Conservation (phyloP, 495 filamentous ascomycete genomes). For the Aspergillus mulundensis region DNA sequence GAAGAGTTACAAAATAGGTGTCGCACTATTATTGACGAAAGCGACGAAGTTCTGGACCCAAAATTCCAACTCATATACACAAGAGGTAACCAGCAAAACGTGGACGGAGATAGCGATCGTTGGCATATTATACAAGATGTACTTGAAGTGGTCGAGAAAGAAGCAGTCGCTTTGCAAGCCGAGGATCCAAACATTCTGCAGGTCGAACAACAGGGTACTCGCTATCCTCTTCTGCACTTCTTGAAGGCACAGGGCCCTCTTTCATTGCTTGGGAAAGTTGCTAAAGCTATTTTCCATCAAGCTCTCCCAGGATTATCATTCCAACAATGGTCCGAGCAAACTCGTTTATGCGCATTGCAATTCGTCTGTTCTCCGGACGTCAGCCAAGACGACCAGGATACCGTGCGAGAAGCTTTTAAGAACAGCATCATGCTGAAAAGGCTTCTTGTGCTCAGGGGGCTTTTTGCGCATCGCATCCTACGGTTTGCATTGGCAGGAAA, state of each 20-base stretch:
- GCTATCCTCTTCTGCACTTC: conserved; percentile 3
- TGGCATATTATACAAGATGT: conserved; percentile 56
- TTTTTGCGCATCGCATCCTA: conserved; percentile 56
- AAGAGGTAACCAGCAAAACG: conserved; percentile 48
- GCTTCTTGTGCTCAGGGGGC: conserved; percentile 52
- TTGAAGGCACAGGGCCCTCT: neutral
- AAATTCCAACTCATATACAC: conserved; percentile 64
- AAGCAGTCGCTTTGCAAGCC: conserved; percentile 15
- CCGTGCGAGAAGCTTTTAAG: neutral
- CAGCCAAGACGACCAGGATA: neutral
- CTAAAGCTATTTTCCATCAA: neutral
- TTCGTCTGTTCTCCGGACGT: neutral
- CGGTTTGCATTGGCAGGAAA: conserved; percentile 53
- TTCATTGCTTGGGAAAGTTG: neutral
- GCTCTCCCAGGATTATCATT: conserved; percentile 2
- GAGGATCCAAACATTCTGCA: too few species aligned
- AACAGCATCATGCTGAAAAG: neutral
- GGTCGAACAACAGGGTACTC: neutral
- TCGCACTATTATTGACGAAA: conserved; percentile 59
- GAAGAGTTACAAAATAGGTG: conserved; percentile 16
- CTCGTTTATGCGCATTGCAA: neutral
- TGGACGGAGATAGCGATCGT: conserved; percentile 54
- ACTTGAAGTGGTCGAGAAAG: conserved; percentile 37
- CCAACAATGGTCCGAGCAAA: neutral
- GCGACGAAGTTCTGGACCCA: conserved; percentile 57